phyloP scores from a whole-genome alignment of 2,329 filamentous ascomycete genomes.

The Rutstroemia sp. region DNA sequence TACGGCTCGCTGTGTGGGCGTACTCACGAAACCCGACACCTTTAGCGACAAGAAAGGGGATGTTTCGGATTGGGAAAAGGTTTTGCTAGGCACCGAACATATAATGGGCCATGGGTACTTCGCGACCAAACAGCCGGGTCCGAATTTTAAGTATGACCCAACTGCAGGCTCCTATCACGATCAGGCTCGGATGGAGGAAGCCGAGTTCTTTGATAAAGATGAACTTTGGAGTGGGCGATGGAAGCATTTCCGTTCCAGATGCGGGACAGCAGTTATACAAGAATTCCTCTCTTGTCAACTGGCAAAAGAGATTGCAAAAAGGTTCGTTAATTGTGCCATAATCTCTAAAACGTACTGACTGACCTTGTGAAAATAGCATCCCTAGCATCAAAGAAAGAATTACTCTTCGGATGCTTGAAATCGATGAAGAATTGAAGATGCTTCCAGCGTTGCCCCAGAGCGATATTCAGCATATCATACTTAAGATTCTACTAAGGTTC shows the following conservation, averaged over 20 bases:
- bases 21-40: slow-evolving; percentile 80
- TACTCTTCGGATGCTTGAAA: slow-evolving; percentile 35
- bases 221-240: slow-evolving; percentile 40
- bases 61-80: slow-evolving; percentile 48
- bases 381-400: slow-evolving; percentile 24
- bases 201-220: slow-evolving; percentile 38
- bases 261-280: slow-evolving; percentile 46
- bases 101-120: slow-evolving; percentile 69
- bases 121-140: slow-evolving; percentile 60
- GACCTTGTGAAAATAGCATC: slow-evolving; percentile 25
- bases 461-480: too few relatives aligned
- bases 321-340: slow-evolving; percentile 16
- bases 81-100: slow-evolving; percentile 55
- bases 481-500: too few relatives aligned
- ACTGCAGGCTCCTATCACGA: slow-evolving; percentile 31
- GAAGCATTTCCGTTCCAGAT: slow-evolving; percentile 33
- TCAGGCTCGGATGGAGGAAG: slow-evolving; percentile 41
- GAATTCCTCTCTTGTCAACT: slow-evolving; percentile 39
- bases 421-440: slow-evolving; percentile 46
- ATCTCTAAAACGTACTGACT: background rate
- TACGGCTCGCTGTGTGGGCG: slow-evolving; percentile 56
- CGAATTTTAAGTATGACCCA: background rate
- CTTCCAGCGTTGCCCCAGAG: slow-evolving; percentile 56
- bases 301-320: slow-evolving; percentile 36
- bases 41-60: slow-evolving; percentile 42